Evolutionary conservation across 176 grass and related monocot genomes (phyloP), one percentile per base, ranked within the genome.

Genomic region (Oryza rufipogon): DNA sequence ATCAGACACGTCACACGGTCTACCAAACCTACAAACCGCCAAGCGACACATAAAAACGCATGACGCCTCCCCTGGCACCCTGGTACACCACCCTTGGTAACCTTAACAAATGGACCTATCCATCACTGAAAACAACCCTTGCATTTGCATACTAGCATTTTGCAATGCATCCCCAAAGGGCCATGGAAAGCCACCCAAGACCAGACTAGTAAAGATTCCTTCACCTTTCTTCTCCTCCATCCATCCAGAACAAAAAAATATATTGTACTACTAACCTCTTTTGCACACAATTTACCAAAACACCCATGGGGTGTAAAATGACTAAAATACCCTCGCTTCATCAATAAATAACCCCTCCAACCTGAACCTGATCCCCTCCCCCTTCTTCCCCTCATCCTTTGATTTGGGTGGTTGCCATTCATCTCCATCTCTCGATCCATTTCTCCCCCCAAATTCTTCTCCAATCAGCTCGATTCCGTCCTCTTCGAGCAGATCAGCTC

Each of bases 331-430:
- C 92, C 87, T 87, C 0, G 3, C 0, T 30, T 42, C 0, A 7
- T 6, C 46, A 32, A 85, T 94, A 94, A 94, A 92, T 89, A 85
- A 85, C 61, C 77, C 81, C 75, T 25, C 67, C 15, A 4, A 16
- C 36, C 64, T 34, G 0, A 7, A 7, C 7, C 67, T 34, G 11
- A 78, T 87, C 66, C 67, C 84, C 79, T 87, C 86, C 90, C 90
- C 77, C 79, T 84, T 66, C 68, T 33, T 42, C 49, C 54, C n/a
- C 19, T 41, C 63, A 60, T 36, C 48, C 73, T 66, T 36, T 17
- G 70, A 68, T 75, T 75, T 69, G 38, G 66, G 77, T 81, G 73
- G 73, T 36, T 66, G n/a, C 68, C 28, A 47, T 74, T 64, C 23
- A 22, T 88, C 68, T 77, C 4, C 39, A 82, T 81, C 84, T 56